Evolutionary conservation across 2,329 filamentous ascomycete genomes (phyloP).

Genomic region (Verruconis gallopava): DNA sequence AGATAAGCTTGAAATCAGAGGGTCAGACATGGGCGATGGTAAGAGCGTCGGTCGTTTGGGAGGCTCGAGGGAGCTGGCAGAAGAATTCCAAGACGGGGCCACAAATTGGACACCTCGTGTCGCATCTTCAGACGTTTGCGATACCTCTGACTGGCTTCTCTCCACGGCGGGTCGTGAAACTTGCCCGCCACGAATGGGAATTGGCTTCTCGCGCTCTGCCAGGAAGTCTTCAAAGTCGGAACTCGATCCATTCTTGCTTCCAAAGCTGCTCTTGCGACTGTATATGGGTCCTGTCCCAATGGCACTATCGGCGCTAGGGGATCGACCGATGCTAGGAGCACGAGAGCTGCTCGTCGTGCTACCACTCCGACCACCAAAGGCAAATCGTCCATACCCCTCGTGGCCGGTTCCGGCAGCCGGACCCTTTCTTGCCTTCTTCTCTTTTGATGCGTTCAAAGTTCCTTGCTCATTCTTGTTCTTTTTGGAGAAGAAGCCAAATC

Average conservation of each 20-base stretch:
- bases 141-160: neutral
- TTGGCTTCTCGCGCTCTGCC: conserved; percentile 30
- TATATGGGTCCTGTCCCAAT: conserved; percentile 25
- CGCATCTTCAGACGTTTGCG: neutral
- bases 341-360: conserved; percentile 38
- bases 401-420: conserved; percentile 88
- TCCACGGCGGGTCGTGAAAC: conserved; percentile 21
- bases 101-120: neutral
- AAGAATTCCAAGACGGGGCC: neutral
- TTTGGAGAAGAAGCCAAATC: conserved; percentile 68
- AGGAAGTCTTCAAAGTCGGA: conserved; percentile 34
- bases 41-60: conserved; percentile 3
- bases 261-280: conserved; percentile 30
- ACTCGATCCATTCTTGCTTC: conserved; percentile 19
- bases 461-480: conserved; percentile 52
- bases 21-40: conserved; percentile 10
- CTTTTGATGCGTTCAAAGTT: conserved; percentile 36
- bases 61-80: neutral
- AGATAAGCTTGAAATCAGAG: neutral
- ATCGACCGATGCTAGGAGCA: conserved; percentile 29
- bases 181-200: conserved; percentile 29
- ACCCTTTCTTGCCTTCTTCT: conserved; percentile 52
- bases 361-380: conserved; percentile 49
- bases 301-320: conserved; percentile 30
- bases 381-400: conserved; percentile 63